Percentiles rank a stretch among this genome's conserved stretches.
phyloP scores from a whole-genome alignment of 495 filamentous ascomycete genomes.

The Daldinia concentrica region DNA sequence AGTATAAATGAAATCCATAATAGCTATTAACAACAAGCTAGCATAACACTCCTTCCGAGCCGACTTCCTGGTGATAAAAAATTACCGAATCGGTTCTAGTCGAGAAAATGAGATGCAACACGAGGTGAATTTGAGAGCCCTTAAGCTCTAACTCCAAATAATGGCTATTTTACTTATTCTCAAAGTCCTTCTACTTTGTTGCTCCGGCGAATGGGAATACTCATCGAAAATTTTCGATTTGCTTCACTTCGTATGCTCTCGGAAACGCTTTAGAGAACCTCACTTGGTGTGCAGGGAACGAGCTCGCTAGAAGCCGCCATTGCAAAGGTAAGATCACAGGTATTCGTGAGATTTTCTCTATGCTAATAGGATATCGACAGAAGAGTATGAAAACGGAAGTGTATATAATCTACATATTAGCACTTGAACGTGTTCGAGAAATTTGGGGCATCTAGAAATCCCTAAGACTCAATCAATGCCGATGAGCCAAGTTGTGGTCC shows the following conservation, averaged over 20 bases:
- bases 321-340: not conserved
- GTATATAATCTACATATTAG: not conserved
- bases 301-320: not conserved
- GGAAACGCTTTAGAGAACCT: not conserved
- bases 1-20: not conserved
- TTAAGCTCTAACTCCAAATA: not conserved
- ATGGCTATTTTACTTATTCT: not conserved
- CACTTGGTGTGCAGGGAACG: not conserved
- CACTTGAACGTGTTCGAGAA: not conserved
- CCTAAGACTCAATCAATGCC: not conserved
- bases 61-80: not conserved
- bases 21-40: not conserved
- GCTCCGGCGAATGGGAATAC: not conserved
- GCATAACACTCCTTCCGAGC: not conserved
- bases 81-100: not conserved
- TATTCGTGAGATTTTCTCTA: not conserved
- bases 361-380: constrained; percentile 7
- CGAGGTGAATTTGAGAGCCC: not conserved
- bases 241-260: not conserved
- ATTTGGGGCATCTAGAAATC: not conserved
- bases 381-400: not conserved
- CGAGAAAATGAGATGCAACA: not conserved
- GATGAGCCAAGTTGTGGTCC: not conserved
- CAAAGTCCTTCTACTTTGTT: not conserved
- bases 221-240: not conserved